Evolutionary conservation across 2,329 filamentous ascomycete species (phyloP), one percentile per base, ranked within the genome.

Genomic region (Exophiala sideris): DNA sequence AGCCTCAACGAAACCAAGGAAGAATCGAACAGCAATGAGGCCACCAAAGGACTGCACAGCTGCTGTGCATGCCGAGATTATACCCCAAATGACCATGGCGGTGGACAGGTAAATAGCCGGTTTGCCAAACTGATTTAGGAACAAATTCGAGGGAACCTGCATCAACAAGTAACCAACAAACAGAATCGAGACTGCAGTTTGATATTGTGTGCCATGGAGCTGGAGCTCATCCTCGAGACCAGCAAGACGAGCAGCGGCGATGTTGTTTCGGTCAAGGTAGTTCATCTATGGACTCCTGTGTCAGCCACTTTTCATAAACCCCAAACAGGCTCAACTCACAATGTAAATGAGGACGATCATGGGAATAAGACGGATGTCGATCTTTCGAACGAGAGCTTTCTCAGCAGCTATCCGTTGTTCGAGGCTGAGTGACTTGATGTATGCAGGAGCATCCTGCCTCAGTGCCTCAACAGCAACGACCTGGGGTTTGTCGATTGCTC

Each of bases 291-390:
- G 35, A 14, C 18, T 1, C 29, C 14, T 9, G 9, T 10, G 89
- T 87, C 45, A 56, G 36, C 16, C 16, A 18, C 16, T 18, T 34
- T 18, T 52, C 8, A 3, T 38, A 2, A 35, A 4, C 33, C 29
- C 35, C 14, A 11, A 7, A 21, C 2, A 16, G n/a, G n/a, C 24
- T 29, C 24, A 29, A 9, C 12, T 89, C 72, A 87, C 76, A 67
- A 89, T 88, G 65, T 89, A 90, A 73, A 90, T 87, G 60, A 89
- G 68, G 45, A 90, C 81, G 53, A 90, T 74, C 70, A 84, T 84
- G 0, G 86, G 86, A 62, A 89, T 73, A 68, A 90, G 56, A 48
- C 86, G 79, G 16, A 78, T 63, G 66, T 91, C 88, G 50, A 91
- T 83, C 72, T 89, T 91, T 62, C 83, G 79, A 68, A 83, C 79